Conservation (phyloP, 441 rosid genomes). For the Gossypium trilobum region DNA sequence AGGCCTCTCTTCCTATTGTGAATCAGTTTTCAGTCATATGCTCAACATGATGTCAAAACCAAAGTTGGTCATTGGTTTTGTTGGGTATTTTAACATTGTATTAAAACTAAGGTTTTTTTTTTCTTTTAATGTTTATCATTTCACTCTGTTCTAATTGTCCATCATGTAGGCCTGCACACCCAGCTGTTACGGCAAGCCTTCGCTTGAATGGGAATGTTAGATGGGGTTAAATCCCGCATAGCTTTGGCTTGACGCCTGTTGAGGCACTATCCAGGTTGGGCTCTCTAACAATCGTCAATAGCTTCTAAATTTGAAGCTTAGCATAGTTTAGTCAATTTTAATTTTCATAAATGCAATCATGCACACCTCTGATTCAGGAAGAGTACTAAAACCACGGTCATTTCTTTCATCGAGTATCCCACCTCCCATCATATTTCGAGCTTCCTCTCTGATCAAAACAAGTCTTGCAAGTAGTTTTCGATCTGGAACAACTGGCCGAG, state of each 20-base stretch:
- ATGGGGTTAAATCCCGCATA: background rate
- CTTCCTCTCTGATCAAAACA: slow-evolving; percentile 91
- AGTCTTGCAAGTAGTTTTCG: slow-evolving; percentile 81
- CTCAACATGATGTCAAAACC: background rate
- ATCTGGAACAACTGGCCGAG: slow-evolving; percentile 73
- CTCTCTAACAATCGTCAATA: background rate
- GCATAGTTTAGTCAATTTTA: background rate
- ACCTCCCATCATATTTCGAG: slow-evolving; percentile 92
- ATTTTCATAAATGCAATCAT: slow-evolving; percentile 5
- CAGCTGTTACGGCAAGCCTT: background rate
- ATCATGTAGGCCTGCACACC: background rate
- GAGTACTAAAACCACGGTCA: slow-evolving; percentile 82
- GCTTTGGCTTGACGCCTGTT: background rate
- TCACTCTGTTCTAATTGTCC: background rate
- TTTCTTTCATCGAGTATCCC: slow-evolving; percentile 93
- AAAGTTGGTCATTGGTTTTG: background rate
- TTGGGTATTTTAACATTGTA: background rate
- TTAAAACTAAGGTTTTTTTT: background rate
- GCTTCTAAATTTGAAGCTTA: background rate
- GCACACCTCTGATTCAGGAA: slow-evolving; percentile 85
- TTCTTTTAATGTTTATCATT: background rate
- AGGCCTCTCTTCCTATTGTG: background rate
- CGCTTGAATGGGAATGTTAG: background rate
- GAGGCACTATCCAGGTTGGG: no score
- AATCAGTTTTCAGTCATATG: background rate